Percentiles rank a stretch among this genome's conserved stretches.
Conservation (phyloP, 73 alveolate genomes). For the Stentor coeruleus region DNA sequence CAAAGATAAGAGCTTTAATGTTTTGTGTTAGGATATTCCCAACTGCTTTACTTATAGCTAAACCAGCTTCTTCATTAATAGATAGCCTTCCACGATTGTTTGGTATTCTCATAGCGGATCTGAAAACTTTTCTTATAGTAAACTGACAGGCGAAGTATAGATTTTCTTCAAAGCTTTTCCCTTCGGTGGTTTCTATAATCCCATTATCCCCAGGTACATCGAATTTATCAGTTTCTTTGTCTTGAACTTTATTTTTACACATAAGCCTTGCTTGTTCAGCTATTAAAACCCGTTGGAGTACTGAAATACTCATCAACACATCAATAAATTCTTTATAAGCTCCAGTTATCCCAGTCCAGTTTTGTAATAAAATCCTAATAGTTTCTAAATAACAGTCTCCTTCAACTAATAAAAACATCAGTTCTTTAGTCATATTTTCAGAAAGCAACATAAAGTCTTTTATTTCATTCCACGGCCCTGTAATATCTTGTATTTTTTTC, state of each 20-base stretch:
- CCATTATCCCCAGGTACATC: background rate
- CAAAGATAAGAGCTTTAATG: background rate
- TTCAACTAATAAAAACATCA: background rate
- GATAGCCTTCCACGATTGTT: background rate
- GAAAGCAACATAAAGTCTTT: background rate
- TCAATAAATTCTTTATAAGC: background rate
- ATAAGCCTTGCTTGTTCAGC: conserved; percentile 19
- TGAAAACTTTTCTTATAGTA: conserved; percentile 22
- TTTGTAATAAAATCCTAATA: background rate
- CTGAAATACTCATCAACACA: background rate
- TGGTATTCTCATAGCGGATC: conserved; percentile 12
- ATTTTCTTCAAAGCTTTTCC: conserved; percentile 6
- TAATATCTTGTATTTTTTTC: background rate
- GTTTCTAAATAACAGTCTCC: background rate
- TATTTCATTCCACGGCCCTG: background rate
- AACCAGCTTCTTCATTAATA: background rate
- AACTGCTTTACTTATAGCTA: background rate
- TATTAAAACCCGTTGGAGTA: background rate
- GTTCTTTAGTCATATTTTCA: background rate
- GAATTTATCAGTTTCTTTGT: background rate
- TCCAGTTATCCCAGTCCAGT: background rate
- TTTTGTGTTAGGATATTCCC: background rate
- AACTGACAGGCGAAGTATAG: background rate
- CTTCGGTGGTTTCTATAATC: background rate
- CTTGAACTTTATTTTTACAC: background rate